phyloP scores from a whole-genome alignment of 2,329 filamentous ascomycete species.

The Coniosporium tulheliwenetii region DNA sequence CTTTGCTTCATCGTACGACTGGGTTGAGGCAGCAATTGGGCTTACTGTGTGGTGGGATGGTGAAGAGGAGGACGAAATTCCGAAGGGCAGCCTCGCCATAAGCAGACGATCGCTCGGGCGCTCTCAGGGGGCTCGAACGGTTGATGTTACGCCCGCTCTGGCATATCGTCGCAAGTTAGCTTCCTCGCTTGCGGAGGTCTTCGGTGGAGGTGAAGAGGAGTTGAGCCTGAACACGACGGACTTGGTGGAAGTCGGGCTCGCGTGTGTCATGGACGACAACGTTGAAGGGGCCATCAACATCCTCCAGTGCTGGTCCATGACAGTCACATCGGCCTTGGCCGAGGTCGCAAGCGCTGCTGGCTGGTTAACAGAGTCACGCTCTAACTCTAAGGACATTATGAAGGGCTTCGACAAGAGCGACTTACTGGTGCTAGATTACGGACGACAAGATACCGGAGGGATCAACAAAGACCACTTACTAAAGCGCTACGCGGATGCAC shows the following conservation, averaged over 20 bases:
- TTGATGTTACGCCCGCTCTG: slow-evolving; percentile 39
- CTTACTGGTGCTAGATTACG: slow-evolving; percentile 66
- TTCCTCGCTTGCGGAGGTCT: slow-evolving; percentile 49
- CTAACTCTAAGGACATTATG: slow-evolving; percentile 25
- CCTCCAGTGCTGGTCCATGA: slow-evolving; percentile 65
- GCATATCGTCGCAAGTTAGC: slow-evolving; percentile 62
- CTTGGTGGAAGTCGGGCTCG: slow-evolving; percentile 65
- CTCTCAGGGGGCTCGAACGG: slow-evolving; percentile 25
- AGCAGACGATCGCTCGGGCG: slow-evolving; percentile 25
- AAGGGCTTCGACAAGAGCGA: slow-evolving; percentile 13
- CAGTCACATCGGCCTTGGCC: slow-evolving; percentile 60
- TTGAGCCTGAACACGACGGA: slow-evolving; percentile 65
- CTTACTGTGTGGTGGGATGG: slow-evolving; percentile 90
- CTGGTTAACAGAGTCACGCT: slow-evolving; percentile 53
- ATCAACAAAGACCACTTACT: slow-evolving; percentile 69
- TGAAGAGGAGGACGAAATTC: slow-evolving; percentile 38
- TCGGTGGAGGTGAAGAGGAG: slow-evolving; percentile 47
- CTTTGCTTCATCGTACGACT: slow-evolving; percentile 65
- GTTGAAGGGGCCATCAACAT: slow-evolving; percentile 60
- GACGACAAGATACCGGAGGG: slow-evolving; percentile 39
- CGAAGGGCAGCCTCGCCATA: slow-evolving; percentile 25
- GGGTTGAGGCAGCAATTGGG: slow-evolving; percentile 76
- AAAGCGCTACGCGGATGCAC: slow-evolving; percentile 56
- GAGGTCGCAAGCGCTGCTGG: slow-evolving; percentile 72
- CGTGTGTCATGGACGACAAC: slow-evolving; percentile 70